Evolutionary conservation across 768 basidiomycete species (phyloP).

Genomic region (Lepiota subincarnata): DNA sequence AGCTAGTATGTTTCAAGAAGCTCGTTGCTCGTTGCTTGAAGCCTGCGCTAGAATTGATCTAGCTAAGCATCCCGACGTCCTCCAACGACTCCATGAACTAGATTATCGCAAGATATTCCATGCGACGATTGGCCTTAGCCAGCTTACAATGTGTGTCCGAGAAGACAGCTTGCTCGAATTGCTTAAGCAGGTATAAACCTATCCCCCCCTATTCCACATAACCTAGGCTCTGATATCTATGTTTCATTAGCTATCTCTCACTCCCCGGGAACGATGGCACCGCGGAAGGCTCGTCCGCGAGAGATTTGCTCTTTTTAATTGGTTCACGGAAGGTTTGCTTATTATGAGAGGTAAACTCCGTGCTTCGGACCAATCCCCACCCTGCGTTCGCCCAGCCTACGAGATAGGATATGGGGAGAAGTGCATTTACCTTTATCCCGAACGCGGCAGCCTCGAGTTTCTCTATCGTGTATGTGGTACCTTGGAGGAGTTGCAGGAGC

Average conservation of each 20-base stretch:
- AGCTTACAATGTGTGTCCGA: not conserved
- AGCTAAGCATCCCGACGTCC: not conserved
- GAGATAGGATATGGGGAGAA: constrained; percentile 1
- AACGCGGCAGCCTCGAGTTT: not conserved
- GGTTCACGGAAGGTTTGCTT: not conserved
- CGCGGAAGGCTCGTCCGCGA: constrained; percentile 4
- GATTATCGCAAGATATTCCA: constrained; percentile 1
- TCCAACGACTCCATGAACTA: not conserved
- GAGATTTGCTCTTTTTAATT: not conserved
- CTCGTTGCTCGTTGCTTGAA: constrained; percentile 6
- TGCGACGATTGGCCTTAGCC: not conserved
- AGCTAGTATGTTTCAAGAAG: not conserved
- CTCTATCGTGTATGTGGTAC: not conserved
- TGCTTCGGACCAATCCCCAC: not conserved
- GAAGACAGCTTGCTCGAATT: not conserved
- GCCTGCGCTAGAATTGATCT: constrained; percentile 2
- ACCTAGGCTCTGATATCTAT: not conserved
- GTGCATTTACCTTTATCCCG: constrained; percentile 5
- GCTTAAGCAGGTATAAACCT: constrained; percentile 1
- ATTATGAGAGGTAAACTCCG: not conserved
- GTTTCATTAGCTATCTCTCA: not conserved
- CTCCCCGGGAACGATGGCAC: not conserved
- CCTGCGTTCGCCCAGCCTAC: not conserved
- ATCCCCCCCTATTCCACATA: not conserved
- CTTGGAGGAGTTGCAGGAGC: constrained; percentile 6